Evolutionary conservation across 352 stramenopile species (phyloP).

Genomic region (Phytophthora parvispora): DNA sequence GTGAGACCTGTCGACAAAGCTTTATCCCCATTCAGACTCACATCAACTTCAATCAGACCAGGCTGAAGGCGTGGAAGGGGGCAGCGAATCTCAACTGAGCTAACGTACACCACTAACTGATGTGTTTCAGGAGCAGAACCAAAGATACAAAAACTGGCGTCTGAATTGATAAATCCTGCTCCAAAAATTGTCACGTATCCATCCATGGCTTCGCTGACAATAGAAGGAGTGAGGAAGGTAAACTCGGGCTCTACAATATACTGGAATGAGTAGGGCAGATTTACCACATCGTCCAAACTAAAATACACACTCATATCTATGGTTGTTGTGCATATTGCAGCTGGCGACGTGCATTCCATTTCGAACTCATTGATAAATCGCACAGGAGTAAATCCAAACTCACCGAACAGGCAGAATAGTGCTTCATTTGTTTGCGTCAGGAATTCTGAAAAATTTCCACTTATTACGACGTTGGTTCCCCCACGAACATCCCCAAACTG

Average conservation of each 20-base stretch:
- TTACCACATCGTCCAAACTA: constrained; percentile 22
- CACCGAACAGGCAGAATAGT: constrained; percentile 50
- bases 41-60: constrained; percentile 17
- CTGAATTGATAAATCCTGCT: constrained; percentile 38
- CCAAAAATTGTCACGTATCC: constrained; percentile 44
- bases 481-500: constrained; percentile 30
- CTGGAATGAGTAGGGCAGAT: constrained; percentile 39
- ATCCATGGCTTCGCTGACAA: constrained; percentile 30
- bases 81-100: constrained; percentile 33
- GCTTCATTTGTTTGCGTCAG: neutral
- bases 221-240: constrained; percentile 18
- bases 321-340: neutral
- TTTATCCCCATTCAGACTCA: constrained; percentile 46
- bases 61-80: constrained; percentile 31
- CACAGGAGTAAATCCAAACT: constrained; percentile 3
- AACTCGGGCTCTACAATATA: constrained; percentile 36
- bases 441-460: constrained; percentile 36
- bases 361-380: constrained; percentile 10
- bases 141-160: constrained; percentile 40
- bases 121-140: neutral
- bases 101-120: constrained; percentile 24
- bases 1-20: constrained; percentile 16
- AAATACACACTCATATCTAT: constrained; percentile 44
- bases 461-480: constrained; percentile 38
- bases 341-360: constrained; percentile 39